Evolutionary conservation across 164 flowering plant species (phyloP), one percentile per base, ranked within the genome.

Genomic region (Cinnamomum chago): DNA sequence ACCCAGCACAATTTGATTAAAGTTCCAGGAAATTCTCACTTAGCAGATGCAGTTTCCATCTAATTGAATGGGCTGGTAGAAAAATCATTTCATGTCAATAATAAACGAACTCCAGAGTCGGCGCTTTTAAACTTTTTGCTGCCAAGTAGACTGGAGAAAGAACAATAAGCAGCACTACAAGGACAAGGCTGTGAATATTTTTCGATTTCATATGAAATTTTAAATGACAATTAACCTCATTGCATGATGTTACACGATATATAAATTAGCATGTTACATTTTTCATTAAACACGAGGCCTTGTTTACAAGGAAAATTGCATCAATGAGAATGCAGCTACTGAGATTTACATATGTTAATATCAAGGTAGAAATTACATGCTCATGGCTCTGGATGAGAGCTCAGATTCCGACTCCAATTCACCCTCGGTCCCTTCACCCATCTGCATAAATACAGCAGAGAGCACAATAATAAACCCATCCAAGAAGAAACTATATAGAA

Each of bases 351-450:
- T 62, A 74, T 70, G 77, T 25, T 22, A 76, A 74, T 13, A 52
- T 71, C 70, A 30, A 67, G n/a, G 58, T 74, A 62, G 47, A 72
- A 69, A 51, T 81, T 86, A 93, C 95, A 93, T 85, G 91, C 93
- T 90, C 94, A 90, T 88, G 73, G 92, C 97, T 84, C 94, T 89
- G 3, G 92, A 83, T 70, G 98, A 86, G 71, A 81, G 82, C 70
- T 86, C 92, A 6, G 85, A 62, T 66, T 89, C 95, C 14, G 84
- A 83, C 70, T 88, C 93, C 77, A 81, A 70, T 66, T 86, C 96
- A 47, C 82, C 86, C 51, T 78, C 85, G 1, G 71, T 24, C 25
- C 70, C 82, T 50, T n/a, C 73, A 51, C 78, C 78, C 70, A 79
- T 83, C 92, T 88, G 82, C 77, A 40, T 62, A 20, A n/a, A 6